Base-by-base conservation (phyloP, 1,284 basidiomycete species). In the Fomitopsis betulina region DNA sequence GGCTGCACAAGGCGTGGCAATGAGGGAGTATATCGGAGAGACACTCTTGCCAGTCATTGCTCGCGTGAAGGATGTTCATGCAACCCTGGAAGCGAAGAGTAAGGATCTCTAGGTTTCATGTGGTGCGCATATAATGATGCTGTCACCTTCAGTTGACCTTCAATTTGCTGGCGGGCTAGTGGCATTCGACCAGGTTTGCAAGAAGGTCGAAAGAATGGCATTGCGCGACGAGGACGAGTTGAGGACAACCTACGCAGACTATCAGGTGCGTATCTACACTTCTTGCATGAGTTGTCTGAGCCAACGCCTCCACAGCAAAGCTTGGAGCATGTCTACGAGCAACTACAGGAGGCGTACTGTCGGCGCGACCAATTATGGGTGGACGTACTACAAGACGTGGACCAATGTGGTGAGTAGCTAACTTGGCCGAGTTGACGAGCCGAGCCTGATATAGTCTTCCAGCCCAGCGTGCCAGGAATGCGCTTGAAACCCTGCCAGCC, bases 151-250 rank as follows among this genome's bases (percentile, higher is more conserved):
- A 64, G 76, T 83, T 21, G 84, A 86, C 66, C 62, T 72, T 21
- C 66, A 69, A 3, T 82, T 76, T 61, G 76, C 72, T 4, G 72
- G 75, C 35, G 83, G 80, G 9, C 62, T 85, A 33, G 67, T 82
- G 2, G 70, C 73, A 1, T 82, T 84, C 67, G 79, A 85, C 65
- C 75, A 78, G 49, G 79, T 78, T 7, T 81, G 81, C 72, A 83
- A 82, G 65, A 74, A 75, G 25, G 67, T 79, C 43, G 84, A 86
- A 64, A 63, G 67, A 0, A 68, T 76, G 43, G 70, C 74, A 15
- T 70, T 79, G 45, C 68, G 67, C 17, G 75, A 79, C 57, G 73
- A 80, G 58, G 75, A 78, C 53, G 75, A 76, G 23, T 56, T 83
- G 12, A 71, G 72, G 62, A 69, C 73, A 5, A 72, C 72, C 21